Evolutionary conservation across 2,329 filamentous ascomycete genomes (phyloP).

Genomic region (Stagonosporopsis vannaccii): DNA sequence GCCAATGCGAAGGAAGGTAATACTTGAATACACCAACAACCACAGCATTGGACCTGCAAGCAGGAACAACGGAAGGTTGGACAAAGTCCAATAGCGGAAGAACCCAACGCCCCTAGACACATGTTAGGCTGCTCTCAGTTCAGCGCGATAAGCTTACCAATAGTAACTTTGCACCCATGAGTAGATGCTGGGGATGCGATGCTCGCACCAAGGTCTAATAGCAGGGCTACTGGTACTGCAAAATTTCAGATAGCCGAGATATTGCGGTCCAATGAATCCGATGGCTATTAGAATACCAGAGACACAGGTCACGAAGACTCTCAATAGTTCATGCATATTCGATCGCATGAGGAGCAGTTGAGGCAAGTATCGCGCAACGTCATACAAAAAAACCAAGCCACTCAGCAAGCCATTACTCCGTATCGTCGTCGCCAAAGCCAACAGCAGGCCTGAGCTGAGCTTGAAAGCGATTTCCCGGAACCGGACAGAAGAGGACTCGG

Average conservation of each 20-base stretch:
- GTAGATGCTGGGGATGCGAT: constrained; percentile 83
- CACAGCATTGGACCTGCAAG: constrained; percentile 80
- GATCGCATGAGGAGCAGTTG: constrained; percentile 43
- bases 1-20: constrained; percentile 53
- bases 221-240: constrained; percentile 34
- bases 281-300: constrained; percentile 72
- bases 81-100: constrained; percentile 85
- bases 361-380: constrained; percentile 50
- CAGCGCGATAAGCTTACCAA: constrained; percentile 68
- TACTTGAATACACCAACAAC: constrained; percentile 68
- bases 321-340: constrained; percentile 54
- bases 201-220: constrained; percentile 75
- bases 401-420: constrained; percentile 88
- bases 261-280: constrained; percentile 76
- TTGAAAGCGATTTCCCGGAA: constrained; percentile 52
- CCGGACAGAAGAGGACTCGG: constrained; percentile 33
- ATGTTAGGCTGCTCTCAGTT: constrained; percentile 10
- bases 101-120: constrained; percentile 81
- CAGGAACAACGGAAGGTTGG: constrained; percentile 86
- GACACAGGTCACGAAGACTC: constrained; percentile 65
- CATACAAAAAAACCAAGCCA: constrained; percentile 74
- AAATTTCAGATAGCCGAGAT: constrained; percentile 75
- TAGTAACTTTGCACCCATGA: constrained; percentile 87
- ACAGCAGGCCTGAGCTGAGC: constrained; percentile 69
- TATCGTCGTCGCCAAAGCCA: constrained; percentile 76